Evolutionary conservation across 176 grass and related monocot genomes (phyloP).

Genomic region (Tillandsia leiboldiana): DNA sequence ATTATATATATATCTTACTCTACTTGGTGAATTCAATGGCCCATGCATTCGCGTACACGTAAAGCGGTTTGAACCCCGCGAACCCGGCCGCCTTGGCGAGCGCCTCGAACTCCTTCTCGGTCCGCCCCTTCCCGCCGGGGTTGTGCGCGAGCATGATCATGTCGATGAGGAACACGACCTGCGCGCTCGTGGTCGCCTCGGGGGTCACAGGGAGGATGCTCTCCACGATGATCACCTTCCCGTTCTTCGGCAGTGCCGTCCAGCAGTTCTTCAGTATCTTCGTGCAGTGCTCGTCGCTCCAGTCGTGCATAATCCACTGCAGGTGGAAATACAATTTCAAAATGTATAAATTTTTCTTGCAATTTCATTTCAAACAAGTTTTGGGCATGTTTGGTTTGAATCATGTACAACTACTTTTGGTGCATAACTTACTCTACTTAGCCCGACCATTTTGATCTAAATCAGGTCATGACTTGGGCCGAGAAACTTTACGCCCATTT

Average conservation of each 20-base stretch:
- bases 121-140: constrained; percentile 81
- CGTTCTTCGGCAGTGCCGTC: constrained; percentile 54
- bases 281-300: constrained; percentile 80
- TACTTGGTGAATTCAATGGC: constrained; percentile 81
- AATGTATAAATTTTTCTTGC: no score
- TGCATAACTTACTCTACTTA: no score
- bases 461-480: no score
- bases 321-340: neutral
- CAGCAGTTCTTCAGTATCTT: constrained; percentile 79
- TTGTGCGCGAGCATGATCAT: constrained; percentile 97
- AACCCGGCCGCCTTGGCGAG: constrained; percentile 57
- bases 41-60: constrained; percentile 53
- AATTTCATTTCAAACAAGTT: no score
- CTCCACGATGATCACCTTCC: constrained; percentile 84
- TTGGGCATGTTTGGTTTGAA: no score
- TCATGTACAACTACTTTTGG: no score
- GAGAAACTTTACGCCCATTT: no score
- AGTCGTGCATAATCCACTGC: constrained; percentile 91
- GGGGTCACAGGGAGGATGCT: constrained; percentile 53
- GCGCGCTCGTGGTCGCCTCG: constrained; percentile 35
- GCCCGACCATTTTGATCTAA: no score
- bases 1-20: neutral
- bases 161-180: constrained; percentile 73
- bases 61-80: constrained; percentile 30
- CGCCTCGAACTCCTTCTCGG: constrained; percentile 54